Percentiles rank a stretch among this genome's conserved stretches.
These are phyloP conservation scores for Phytopythium oedochilum DNA, from an alignment of 352 stramenopile genomes.

Conservation along the genomic window DNA sequence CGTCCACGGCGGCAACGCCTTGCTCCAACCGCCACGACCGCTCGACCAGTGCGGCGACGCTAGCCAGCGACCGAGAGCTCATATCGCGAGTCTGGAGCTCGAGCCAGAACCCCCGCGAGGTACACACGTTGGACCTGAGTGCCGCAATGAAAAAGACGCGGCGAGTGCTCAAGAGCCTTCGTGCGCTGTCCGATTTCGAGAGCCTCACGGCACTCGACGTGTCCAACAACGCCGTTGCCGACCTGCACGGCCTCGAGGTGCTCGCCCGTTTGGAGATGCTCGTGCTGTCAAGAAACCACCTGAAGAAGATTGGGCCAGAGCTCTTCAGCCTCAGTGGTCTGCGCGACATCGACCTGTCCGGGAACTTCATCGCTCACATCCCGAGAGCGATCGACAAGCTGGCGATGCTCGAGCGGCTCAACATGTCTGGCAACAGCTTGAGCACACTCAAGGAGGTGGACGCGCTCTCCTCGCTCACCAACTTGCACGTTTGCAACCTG, in stretches of 20 bases:
- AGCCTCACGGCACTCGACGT: constrained; percentile 56
- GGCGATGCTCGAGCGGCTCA: constrained; percentile 47
- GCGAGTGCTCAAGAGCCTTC: constrained; percentile 54
- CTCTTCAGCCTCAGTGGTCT: constrained; percentile 43
- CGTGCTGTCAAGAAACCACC: constrained; percentile 56
- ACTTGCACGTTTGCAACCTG: constrained; percentile 63
- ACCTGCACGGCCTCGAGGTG: constrained; percentile 50
- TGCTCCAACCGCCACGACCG: constrained; percentile 6
- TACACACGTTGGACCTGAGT: constrained; percentile 43
- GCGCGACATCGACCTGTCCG: constrained; percentile 55
- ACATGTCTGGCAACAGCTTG: constrained; percentile 72
- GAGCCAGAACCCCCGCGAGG: constrained; percentile 13
- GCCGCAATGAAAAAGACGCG: constrained; percentile 38
- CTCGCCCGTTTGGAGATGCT: constrained; percentile 43
- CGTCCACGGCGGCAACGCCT: constrained; percentile 13
- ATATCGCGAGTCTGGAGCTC: constrained; percentile 29
- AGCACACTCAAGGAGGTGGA: constrained; percentile 70
- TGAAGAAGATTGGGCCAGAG: constrained; percentile 49
- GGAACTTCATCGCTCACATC: constrained; percentile 81
- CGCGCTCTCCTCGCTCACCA: constrained; percentile 40
- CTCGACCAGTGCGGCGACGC: constrained; percentile 12
- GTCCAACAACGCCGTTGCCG: constrained; percentile 55
- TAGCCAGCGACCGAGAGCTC: constrained; percentile 31
- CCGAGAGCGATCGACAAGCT: constrained; percentile 44
- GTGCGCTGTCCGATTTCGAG: constrained; percentile 36